phyloP scores from a whole-genome alignment of 768 basidiomycete genomes.

The Harrya chromipes region DNA sequence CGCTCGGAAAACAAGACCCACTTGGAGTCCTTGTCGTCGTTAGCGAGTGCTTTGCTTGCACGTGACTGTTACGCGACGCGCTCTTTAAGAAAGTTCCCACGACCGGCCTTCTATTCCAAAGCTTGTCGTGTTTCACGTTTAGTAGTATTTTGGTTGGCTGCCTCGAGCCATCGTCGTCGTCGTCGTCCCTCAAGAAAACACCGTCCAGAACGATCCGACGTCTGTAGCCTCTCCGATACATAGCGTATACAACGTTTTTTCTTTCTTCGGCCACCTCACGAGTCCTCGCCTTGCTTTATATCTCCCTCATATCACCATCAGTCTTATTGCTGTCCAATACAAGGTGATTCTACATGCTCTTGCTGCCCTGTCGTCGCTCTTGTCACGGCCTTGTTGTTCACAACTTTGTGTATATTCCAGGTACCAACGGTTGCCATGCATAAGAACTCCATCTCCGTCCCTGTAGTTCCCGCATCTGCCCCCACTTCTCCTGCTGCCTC shows the following conservation, averaged over 20 bases:
- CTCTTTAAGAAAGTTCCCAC: conserved; percentile 36
- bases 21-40: too few species aligned
- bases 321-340: conserved; percentile 11
- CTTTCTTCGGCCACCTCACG: conserved; percentile 22
- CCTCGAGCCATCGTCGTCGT: conserved; percentile 13
- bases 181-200: conserved; percentile 13
- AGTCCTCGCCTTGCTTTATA: conserved; percentile 16
- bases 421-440: conserved; percentile 25
- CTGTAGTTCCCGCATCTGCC: conserved; percentile 38
- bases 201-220: conserved; percentile 2
- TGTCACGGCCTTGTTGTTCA: conserved; percentile 9
- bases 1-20: too few species aligned
- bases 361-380: neutral
- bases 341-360: conserved; percentile 20
- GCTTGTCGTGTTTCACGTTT: conserved; percentile 28
- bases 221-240: conserved; percentile 13
- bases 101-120: conserved; percentile 21
- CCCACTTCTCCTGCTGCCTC: conserved; percentile 41
- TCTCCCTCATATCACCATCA: conserved; percentile 27
- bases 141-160: conserved; percentile 21
- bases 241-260: conserved; percentile 8
- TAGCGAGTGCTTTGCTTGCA: conserved; percentile 25
- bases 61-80: conserved; percentile 39
- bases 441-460: conserved; percentile 30
- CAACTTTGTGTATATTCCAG: conserved; percentile 3